Evolutionary conservation across 495 filamentous ascomycete species (phyloP).

Genomic region (Melanomma pulvis-pyrius): DNA sequence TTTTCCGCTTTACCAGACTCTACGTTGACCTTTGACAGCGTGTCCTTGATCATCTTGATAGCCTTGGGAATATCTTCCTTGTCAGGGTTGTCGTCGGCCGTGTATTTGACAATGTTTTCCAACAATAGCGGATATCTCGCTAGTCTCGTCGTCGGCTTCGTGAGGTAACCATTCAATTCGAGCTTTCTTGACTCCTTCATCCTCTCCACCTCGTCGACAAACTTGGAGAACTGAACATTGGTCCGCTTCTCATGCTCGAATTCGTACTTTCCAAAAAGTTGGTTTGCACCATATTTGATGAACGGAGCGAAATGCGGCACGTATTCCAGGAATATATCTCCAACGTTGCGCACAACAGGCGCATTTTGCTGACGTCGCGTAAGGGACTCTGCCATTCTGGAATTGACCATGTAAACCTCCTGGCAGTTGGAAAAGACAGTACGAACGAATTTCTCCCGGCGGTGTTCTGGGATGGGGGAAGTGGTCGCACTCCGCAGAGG

Average conservation of each 20-base stretch:
- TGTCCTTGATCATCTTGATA: slow-evolving; percentile 79
- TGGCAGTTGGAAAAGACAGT: slow-evolving; percentile 96
- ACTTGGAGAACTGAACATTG: slow-evolving; percentile 83
- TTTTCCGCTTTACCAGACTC: slow-evolving; percentile 98
- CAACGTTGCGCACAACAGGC: slow-evolving; percentile 84
- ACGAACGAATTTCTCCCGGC: slow-evolving; percentile 85
- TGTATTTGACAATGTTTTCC: slow-evolving; percentile 89
- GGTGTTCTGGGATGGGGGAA: slow-evolving; percentile 86
- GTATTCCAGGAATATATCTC: slow-evolving; percentile 92
- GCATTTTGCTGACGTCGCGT: slow-evolving; percentile 88
- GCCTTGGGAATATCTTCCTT: slow-evolving; percentile 89
- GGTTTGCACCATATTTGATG: slow-evolving; percentile 94
- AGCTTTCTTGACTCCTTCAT: slow-evolving; percentile 95
- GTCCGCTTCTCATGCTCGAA: slow-evolving; percentile 93
- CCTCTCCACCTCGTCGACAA: slow-evolving; percentile 96
- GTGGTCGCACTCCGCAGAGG: slow-evolving; percentile 73
- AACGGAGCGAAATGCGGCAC: slow-evolving; percentile 94
- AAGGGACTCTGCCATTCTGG: slow-evolving; percentile 79
- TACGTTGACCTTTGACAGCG: slow-evolving; percentile 83
- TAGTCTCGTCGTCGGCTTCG: slow-evolving; percentile 94
- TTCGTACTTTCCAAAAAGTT: slow-evolving; percentile 95
- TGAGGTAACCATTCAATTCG: slow-evolving; percentile 96
- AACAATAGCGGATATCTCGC: slow-evolving; percentile 92
- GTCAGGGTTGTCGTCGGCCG: slow-evolving; percentile 82
- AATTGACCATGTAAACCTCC: slow-evolving; percentile 91